These are phyloP conservation scores for Acacia concinna DNA, from an alignment of 331 rosid species.

Conservation along the genomic window DNA sequence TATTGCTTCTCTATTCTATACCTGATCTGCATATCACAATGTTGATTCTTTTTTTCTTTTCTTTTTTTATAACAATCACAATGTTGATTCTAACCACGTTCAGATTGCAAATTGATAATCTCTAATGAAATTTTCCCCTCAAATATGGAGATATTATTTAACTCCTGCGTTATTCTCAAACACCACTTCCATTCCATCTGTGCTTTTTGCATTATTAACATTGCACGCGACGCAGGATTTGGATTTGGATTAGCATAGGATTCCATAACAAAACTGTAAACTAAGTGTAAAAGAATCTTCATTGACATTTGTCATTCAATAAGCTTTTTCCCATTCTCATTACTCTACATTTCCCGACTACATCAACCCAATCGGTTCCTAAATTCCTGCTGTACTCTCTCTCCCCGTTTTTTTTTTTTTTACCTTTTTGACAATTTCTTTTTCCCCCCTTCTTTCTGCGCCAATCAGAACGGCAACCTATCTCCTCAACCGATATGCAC, in stretches of 20 bases:
- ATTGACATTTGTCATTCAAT: constrained; percentile 45
- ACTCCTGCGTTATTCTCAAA: neutral
- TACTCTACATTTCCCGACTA: constrained; percentile 73
- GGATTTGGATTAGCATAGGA: too few species aligned
- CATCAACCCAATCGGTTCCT: constrained; percentile 50
- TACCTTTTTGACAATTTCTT: constrained; percentile 44
- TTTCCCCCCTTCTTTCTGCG: neutral
- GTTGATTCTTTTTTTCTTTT: too few species aligned
- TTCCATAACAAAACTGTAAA: constrained; percentile 23
- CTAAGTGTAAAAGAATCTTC: constrained; percentile 50
- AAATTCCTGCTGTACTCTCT: constrained; percentile 48
- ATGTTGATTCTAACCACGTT: too few species aligned
- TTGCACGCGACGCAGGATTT: neutral
- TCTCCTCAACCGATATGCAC: constrained; percentile 43
- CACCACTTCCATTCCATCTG: neutral
- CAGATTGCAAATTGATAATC: neutral
- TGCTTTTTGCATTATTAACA: neutral
- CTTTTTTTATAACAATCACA: too few species aligned
- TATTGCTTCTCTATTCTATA: neutral
- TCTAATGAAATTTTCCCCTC: neutral
- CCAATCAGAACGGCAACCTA: constrained; percentile 37
- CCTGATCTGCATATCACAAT: neutral
- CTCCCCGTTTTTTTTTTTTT: neutral
- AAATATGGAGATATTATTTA: neutral
- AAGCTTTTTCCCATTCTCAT: constrained; percentile 52